Evolutionary conservation across 768 basidiomycete species (phyloP).

Genomic region (Suillus sp.): DNA sequence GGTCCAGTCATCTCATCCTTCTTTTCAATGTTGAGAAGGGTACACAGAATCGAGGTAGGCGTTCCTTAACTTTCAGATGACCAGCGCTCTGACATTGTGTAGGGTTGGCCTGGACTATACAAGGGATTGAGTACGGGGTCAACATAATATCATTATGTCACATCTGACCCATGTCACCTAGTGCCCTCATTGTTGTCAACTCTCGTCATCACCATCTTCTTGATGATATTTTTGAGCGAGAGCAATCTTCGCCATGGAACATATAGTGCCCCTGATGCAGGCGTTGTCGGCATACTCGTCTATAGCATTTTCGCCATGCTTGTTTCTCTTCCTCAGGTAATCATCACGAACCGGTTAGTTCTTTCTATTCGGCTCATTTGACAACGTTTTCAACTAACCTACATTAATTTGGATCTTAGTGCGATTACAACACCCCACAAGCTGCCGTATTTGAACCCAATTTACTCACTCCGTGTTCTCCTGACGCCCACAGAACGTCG

Average conservation of each 20-base stretch:
- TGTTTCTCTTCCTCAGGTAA: constrained; percentile 65
- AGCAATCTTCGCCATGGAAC: constrained; percentile 61
- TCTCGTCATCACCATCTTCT: constrained; percentile 55
- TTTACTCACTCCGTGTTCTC: constrained; percentile 64
- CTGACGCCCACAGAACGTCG: constrained; percentile 81
- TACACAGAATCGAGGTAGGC: constrained; percentile 71
- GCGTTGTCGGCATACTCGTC: constrained; percentile 59
- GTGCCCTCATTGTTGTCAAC: constrained; percentile 55
- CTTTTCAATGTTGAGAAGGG: constrained; percentile 71
- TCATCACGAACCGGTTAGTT: constrained; percentile 75
- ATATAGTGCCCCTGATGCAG: constrained; percentile 64
- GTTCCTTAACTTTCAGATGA: not conserved
- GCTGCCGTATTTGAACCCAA: constrained; percentile 61
- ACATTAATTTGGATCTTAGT: constrained; percentile 38
- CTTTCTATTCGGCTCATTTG: not conserved
- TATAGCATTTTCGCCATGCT: constrained; percentile 70
- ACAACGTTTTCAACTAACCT: not conserved
- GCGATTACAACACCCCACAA: constrained; percentile 83
- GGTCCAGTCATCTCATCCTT: constrained; percentile 78
- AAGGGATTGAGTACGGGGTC: constrained; percentile 66
- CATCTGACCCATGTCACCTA: constrained; percentile 37
- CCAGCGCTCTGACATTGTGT: not conserved
- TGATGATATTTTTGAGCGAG: constrained; percentile 60
- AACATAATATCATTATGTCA: constrained; percentile 35
- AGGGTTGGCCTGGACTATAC: constrained; percentile 76